phyloP scores from a whole-genome alignment of 1,139 yeast genomes.

The Pichia sp. region DNA sequence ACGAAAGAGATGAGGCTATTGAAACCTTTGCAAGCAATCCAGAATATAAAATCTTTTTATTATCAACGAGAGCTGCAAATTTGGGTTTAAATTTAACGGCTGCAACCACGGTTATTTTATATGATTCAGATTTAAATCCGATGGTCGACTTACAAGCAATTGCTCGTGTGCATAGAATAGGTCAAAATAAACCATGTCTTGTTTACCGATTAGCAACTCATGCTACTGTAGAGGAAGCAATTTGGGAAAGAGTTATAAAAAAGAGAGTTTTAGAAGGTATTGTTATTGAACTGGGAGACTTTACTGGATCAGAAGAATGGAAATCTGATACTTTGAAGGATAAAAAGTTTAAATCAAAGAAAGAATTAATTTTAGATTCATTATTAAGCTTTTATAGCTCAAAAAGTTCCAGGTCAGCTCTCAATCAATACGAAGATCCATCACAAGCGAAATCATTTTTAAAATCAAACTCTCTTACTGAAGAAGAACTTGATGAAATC shows the following conservation, averaged over 20 bases:
- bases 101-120: constrained; percentile 85
- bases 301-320: constrained; percentile 38
- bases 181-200: constrained; percentile 78
- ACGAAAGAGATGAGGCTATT: constrained; percentile 60
- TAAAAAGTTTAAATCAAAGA: constrained; percentile 9
- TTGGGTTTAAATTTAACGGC: constrained; percentile 80
- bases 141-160: constrained; percentile 95
- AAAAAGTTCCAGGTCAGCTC: constrained; percentile 1
- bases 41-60: constrained; percentile 44
- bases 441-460: background rate
- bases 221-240: constrained; percentile 76
- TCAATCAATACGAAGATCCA: constrained; percentile 7
- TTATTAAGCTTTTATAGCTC: constrained; percentile 12
- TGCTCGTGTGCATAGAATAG: constrained; percentile 91
- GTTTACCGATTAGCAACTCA: constrained; percentile 70
- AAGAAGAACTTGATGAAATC: constrained; percentile 45
- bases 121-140: constrained; percentile 97
- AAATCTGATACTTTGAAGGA: constrained; percentile 18
- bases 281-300: constrained; percentile 80
- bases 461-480: constrained; percentile 7
- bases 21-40: constrained; percentile 38
- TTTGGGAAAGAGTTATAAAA: constrained; percentile 68
- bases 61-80: constrained; percentile 94
- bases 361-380: constrained; percentile 9
- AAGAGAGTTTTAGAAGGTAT: constrained; percentile 76